Evolutionary conservation across 306 rosid genomes (phyloP), one percentile per base, ranked within the genome.

Genomic region (Castanospermum australe): DNA sequence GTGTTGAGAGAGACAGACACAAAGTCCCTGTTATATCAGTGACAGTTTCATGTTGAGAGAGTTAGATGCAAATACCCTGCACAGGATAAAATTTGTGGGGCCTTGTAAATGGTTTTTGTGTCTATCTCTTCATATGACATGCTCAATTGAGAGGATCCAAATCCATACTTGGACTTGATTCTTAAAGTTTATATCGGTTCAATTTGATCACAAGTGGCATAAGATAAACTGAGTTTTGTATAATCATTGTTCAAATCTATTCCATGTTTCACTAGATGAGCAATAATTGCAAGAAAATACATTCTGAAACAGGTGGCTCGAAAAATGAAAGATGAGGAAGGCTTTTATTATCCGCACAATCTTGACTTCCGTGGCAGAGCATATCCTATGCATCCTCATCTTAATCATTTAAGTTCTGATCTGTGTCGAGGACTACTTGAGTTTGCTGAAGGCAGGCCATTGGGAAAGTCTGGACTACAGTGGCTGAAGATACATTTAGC

Each of bases 351-450:
- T 78, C 98, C 98, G 13, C 98, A 93, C 84, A 93, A 91, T 89
- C 90, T 93, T 81, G 98, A 93, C 81, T 93, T 93, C 63, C 92
- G 98, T 42, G 98, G 98, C 54, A 85, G 97, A 84, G 98, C 98
- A 59, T 93, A 93, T 76, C 98, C 98, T 32, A 93, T 93, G 98
- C 98, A 93, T 83, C 92, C 98, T 33, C 94, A 93, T 88, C 79
- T 91, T 79, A 93, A 91, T 85, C 98, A 93, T 82, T 88, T 91
- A 84, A 90, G 94, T 77, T 93, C 98, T 62, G 98, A 93, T 82
- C 94, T 93, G 13, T 93, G 97, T 83, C 90, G 98, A 68, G 98
- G 97, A 67, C 76, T 93, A 15, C 97, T 93, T 57, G 97, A 91
- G 75, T 93, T 91, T 82, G 88, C 94, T 17, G 98, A 91, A 86